Evolutionary conservation across 352 stramenopile genomes (phyloP).

Genomic region (Phytophthora brassicae): DNA sequence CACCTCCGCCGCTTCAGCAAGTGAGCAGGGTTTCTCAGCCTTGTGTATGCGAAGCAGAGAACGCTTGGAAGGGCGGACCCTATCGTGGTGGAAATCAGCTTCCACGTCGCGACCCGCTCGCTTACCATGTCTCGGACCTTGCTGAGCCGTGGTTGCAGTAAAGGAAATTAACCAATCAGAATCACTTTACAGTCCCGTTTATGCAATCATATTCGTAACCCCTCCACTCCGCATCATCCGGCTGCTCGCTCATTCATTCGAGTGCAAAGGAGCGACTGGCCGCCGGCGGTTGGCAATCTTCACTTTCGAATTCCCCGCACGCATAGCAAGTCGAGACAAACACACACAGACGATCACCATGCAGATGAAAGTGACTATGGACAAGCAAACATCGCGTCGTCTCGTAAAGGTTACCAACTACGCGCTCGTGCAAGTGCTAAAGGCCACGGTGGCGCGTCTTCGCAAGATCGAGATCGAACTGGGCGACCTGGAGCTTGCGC

Average conservation of each 20-base stretch:
- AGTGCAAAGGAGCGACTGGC: slow-evolving; percentile 8
- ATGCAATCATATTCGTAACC: slow-evolving; percentile 25
- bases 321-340: background rate
- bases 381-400: slow-evolving; percentile 36
- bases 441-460: slow-evolving; percentile 34
- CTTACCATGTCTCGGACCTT: slow-evolving; percentile 19
- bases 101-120: slow-evolving; percentile 1
- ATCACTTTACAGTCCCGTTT: background rate
- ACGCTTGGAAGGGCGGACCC: background rate
- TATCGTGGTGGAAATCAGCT: slow-evolving; percentile 11
- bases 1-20: background rate
- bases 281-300: slow-evolving; percentile 6
- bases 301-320: slow-evolving; percentile 15
- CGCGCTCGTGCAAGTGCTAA: slow-evolving; percentile 44
- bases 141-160: slow-evolving; percentile 20
- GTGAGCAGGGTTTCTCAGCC: slow-evolving; percentile 3
- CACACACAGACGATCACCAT: slow-evolving; percentile 4
- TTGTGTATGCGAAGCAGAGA: too few relatives aligned
- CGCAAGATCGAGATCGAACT: slow-evolving; percentile 38
- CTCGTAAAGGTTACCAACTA: slow-evolving; percentile 47
- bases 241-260: slow-evolving; percentile 12
- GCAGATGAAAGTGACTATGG: slow-evolving; percentile 32
- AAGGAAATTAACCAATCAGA: slow-evolving; percentile 4
- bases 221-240: slow-evolving; percentile 13
- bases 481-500: slow-evolving; percentile 33